phyloP scores from a whole-genome alignment of 2,329 filamentous ascomycete genomes.

The Fusarium tuaranense region DNA sequence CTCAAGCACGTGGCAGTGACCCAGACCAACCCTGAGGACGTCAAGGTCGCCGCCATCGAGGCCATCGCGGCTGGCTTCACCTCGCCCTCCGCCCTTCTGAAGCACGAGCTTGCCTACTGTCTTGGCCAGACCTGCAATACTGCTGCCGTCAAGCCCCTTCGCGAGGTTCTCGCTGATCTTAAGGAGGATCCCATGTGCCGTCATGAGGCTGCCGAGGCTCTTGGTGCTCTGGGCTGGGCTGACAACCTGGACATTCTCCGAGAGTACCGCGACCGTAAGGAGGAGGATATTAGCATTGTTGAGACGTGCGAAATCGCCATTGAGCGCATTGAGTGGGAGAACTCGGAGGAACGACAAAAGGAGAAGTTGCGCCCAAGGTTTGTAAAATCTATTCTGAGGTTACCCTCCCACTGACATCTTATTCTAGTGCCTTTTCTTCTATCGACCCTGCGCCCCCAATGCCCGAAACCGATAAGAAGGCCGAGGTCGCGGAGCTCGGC shows the following conservation, averaged over 20 bases:
- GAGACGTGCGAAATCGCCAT: constrained; percentile 99
- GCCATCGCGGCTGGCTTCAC: constrained; percentile 90
- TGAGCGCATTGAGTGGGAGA: constrained; percentile 93
- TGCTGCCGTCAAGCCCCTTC: constrained; percentile 78
- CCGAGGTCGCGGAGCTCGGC: constrained; percentile 82
- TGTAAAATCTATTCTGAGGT: constrained; percentile 41
- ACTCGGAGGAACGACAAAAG: constrained; percentile 74
- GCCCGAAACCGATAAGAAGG: constrained; percentile 75
- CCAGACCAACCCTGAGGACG: constrained; percentile 68
- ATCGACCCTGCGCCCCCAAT: constrained; percentile 95
- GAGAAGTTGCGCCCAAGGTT: constrained; percentile 89
- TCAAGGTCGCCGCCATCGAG: constrained; percentile 66
- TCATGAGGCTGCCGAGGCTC: constrained; percentile 95
- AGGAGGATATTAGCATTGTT: constrained; percentile 83
- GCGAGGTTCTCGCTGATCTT: constrained; percentile 79
- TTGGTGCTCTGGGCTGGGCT: constrained; percentile 85
- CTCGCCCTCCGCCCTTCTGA: constrained; percentile 89
- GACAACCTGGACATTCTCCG: constrained; percentile 80
- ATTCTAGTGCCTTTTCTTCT: constrained; percentile 87
- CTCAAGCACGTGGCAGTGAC: constrained; percentile 91
- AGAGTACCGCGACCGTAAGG: constrained; percentile 77
- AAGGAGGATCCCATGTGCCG: constrained; percentile 95
- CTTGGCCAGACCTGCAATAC: constrained; percentile 88
- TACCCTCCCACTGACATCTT: constrained; percentile 44
- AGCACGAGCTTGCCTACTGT: constrained; percentile 98